Evolutionary conservation across 306 rosid species (phyloP), one percentile per base, ranked within the genome.

Genomic region (Calophaca sinica): DNA sequence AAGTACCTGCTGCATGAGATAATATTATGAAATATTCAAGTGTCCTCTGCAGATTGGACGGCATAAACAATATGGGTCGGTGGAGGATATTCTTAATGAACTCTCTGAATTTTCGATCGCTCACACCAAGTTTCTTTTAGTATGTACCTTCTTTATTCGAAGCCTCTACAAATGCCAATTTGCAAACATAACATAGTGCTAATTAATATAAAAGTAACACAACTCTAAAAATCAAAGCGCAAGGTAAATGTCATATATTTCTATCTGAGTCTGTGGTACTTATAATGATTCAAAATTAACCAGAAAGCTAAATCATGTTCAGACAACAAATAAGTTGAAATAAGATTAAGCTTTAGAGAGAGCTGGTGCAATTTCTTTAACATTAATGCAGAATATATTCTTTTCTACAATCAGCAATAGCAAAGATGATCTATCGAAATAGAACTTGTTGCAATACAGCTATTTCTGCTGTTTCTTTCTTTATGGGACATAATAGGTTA

Each of bases 1-100:
- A 69, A 66, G 72, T 60, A 94, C 98, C 98, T 94, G 98, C 87
- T 91, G 98, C 94, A 88, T 83, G 71, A 97, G 77, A 90, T 94
- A 94, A 80, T 90, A 83, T 75, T 72, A 87, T 9, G 98, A 94
- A 76, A 94, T 87, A 83, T 94, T 94, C 78, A 94, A 76, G 74
- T 94, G 98, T 69, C 98, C 96, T 79, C 98, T 84, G 75, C 97
- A 93, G 74, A 94, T 88, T 74, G 98, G 98, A 49, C 96, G 98
- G 9, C 79, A 84, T 82, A 94, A 80, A 65, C 91, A 90, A 79
- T 92, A 94, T 2, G 92, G 92, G 12, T 88, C 92, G n/a, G 72
- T 31, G 8, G 93, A 92, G 46, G 96, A 84, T 86, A 90, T 85
- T 85, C 88, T 86, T 62, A 72, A 94, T 87, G 76, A 86, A 85